A percentile compares a stretch with the other conserved stretches of the same genome.
Evolutionary conservation across 805 yeast species (phyloP).

Genomic region (Ogataea trehaloabstinens): DNA sequence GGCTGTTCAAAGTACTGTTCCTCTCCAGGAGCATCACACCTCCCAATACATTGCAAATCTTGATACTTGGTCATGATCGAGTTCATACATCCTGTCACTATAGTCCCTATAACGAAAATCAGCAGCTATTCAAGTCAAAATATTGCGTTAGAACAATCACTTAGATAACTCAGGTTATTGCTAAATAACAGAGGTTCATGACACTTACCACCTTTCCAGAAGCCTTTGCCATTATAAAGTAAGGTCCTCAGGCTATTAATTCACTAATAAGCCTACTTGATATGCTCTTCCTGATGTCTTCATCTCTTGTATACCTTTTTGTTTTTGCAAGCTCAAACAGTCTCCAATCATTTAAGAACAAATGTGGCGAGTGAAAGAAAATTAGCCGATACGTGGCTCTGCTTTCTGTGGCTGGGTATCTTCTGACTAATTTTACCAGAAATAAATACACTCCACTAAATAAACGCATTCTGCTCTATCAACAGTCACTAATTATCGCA

Average conservation of each 20-base stretch:
- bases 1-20: constrained; percentile 68
- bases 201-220: constrained; percentile 5
- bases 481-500: no score
- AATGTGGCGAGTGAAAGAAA: no score
- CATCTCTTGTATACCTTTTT: no score
- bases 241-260: not conserved
- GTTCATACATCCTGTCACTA: constrained; percentile 69
- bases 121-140: constrained; percentile 29
- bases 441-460: not conserved
- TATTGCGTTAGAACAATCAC: no score
- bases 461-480: not conserved
- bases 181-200: no score
- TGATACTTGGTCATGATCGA: constrained; percentile 74
- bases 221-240: constrained; percentile 4
- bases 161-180: no score
- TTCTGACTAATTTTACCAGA: not conserved
- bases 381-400: not conserved
- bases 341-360: no score
- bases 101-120: constrained; percentile 46
- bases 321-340: no score
- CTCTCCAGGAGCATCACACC: constrained; percentile 49
- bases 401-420: not conserved
- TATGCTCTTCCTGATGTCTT: no score
- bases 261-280: no score
- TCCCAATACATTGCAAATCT: constrained; percentile 66